Evolutionary conservation across 2,329 filamentous ascomycete species (phyloP), one percentile per base, ranked within the genome.

Genomic region (Pestalotiopsis sp.): DNA sequence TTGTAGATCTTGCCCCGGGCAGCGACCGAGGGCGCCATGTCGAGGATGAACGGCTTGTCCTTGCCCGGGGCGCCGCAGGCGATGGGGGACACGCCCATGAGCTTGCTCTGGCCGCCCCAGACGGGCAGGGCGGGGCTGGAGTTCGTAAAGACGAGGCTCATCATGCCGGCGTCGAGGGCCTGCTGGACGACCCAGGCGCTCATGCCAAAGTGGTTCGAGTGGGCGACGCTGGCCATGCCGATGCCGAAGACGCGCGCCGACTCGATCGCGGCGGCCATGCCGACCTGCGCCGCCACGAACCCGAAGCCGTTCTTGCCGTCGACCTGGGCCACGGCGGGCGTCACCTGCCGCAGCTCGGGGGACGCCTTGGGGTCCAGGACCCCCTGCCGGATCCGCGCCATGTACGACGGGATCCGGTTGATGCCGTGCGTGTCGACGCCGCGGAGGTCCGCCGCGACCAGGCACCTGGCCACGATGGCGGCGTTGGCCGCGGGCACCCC

Each of bases 141-240:
- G 75, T 92, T 92, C 23, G 90, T 92, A 71, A 92, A 92, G 2
- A 92, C 90, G 6, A 92, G 83, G 67, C 86, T 89, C 87, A 93
- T 90, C 87, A 92, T 90, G 49, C 85, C 84, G 0, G 87, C 90
- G 69, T 95, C 91, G 14, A 95, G 79, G 0, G 92, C 93, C 79
- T 94, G 90, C 77, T 93, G 91, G 12, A 94, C 92, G 0, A 94
- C 77, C 91, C 92, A 95, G 0, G 93, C 93, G 3, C 87, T 87
- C 93, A 96, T 96, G 67, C 93, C 93, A 74, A 93, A 95, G 78
- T 95, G 92, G 74, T 95, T 95, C 56, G 90, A 92, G 79, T 92
- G 91, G 78, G 90, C 92, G 75, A 95, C 84, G 69, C 87, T 89
- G 0, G 91, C 91, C 87, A 96, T 90, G 31, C 93, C 93, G 71